These are phyloP conservation scores for Fallopia convolvulus DNA, from an alignment of 148 eudicot genomes.

Conservation along the genomic window DNA sequence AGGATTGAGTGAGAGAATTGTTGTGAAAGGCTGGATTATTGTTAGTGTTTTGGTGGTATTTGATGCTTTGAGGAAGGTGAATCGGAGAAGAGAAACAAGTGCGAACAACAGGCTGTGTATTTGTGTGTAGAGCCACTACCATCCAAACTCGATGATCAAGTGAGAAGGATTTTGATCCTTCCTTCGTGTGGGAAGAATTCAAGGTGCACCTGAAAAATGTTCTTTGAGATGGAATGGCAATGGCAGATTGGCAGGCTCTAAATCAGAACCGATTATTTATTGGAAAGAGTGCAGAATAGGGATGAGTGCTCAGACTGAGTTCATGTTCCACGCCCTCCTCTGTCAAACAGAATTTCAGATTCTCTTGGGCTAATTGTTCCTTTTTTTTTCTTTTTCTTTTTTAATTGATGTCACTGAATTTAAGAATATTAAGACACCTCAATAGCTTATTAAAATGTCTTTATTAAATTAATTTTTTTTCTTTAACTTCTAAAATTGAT, in stretches of 20 bases:
- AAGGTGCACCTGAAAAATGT: neutral
- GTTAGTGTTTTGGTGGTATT: neutral
- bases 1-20: neutral
- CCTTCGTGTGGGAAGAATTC: neutral
- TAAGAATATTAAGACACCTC: no score
- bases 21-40: neutral
- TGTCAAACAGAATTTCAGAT: constrained; percentile 7
- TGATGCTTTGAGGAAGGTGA: neutral
- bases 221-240: neutral
- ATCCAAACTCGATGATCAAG: neutral
- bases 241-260: neutral
- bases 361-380: neutral
- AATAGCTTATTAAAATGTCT: no score
- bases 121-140: neutral
- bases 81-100: neutral
- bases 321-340: constrained; percentile 2
- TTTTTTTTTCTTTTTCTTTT: no score
- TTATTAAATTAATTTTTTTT: no score
- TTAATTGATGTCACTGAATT: no score
- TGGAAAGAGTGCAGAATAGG: neutral
- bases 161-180: neutral
- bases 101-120: constrained; percentile 1
- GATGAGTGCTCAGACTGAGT: neutral
- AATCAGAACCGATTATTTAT: neutral
- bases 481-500: no score